phyloP scores from a whole-genome alignment of 2,329 filamentous ascomycete species.

The Paracoccidioides lutzii region DNA sequence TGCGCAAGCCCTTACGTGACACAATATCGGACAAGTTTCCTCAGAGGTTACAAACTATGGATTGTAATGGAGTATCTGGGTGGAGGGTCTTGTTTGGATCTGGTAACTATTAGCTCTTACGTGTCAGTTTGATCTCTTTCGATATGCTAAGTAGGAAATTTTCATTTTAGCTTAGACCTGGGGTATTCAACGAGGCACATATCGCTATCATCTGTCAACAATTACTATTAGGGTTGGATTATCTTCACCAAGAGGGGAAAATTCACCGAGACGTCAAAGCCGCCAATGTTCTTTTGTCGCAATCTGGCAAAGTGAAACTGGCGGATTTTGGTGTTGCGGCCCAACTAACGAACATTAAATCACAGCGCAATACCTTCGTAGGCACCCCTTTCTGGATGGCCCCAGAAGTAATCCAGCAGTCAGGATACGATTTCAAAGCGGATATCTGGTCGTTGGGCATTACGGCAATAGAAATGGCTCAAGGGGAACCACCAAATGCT shows the following conservation, averaged over 20 bases:
- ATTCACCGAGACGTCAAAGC: conserved; percentile 97
- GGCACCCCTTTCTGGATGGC: conserved; percentile 98
- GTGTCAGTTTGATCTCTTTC: not conserved
- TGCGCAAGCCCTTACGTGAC: conserved; percentile 91
- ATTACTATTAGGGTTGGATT: conserved; percentile 77
- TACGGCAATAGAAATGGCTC: conserved; percentile 77
- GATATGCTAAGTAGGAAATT: conserved; percentile 7
- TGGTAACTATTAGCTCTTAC: conserved; percentile 44
- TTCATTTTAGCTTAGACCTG: conserved; percentile 62
- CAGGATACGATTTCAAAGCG: conserved; percentile 73
- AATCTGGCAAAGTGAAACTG: conserved; percentile 81
- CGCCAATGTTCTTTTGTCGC: conserved; percentile 86
- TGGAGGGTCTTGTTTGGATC: conserved; percentile 84
- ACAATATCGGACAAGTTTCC: conserved; percentile 90
- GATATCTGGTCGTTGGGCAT: conserved; percentile 92
- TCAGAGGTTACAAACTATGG: conserved; percentile 95
- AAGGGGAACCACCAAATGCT: conserved; percentile 78
- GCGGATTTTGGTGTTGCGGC: conserved; percentile 96
- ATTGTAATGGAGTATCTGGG: conserved; percentile 98
- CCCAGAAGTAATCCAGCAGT: conserved; percentile 83
- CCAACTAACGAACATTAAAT: conserved; percentile 94
- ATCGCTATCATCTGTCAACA: conserved; percentile 92
- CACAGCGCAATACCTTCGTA: conserved; percentile 92
- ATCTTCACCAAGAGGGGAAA: conserved; percentile 85
- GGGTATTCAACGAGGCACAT: conserved; percentile 73